phyloP scores from a whole-genome alignment of 2,329 filamentous ascomycete species.

The Xylaria sp. region DNA sequence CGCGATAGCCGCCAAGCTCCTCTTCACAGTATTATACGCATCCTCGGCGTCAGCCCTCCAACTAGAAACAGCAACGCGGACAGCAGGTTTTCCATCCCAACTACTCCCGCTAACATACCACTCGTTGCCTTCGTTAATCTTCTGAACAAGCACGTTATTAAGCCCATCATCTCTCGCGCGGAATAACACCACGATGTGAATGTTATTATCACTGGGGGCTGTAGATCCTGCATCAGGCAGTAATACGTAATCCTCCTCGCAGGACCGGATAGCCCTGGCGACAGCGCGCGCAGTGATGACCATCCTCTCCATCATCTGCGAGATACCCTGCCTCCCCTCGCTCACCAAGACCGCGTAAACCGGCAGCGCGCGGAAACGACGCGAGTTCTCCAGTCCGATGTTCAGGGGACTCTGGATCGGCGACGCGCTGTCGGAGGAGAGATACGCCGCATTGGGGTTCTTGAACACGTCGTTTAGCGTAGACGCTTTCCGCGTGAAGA shows the following conservation, averaged over 20 bases:
- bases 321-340: conserved; percentile 77
- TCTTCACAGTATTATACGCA: conserved; percentile 73
- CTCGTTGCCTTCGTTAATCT: conserved; percentile 77
- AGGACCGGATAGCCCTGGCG: conserved; percentile 69
- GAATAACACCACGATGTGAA: conserved; percentile 81
- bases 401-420: conserved; percentile 83
- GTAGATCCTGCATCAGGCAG: conserved; percentile 46
- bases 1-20: conserved; percentile 67
- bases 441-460: conserved; percentile 88
- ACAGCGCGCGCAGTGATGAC: conserved; percentile 76
- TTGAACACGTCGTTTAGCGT: conserved; percentile 74
- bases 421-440: conserved; percentile 58
- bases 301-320: conserved; percentile 76
- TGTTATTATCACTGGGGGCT: conserved; percentile 58
- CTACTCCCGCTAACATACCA: conserved; percentile 86
- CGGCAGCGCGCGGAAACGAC: conserved; percentile 89
- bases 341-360: conserved; percentile 83
- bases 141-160: conserved; percentile 74
- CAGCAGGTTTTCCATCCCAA: conserved; percentile 80
- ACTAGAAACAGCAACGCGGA: conserved; percentile 86
- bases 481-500: conserved; percentile 75
- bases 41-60: conserved; percentile 79
- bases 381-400: conserved; percentile 89
- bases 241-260: conserved; percentile 51
- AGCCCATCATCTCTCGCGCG: conserved; percentile 72